Conservation (phyloP, 441 rosid species). For the Sinapis alba region DNA sequence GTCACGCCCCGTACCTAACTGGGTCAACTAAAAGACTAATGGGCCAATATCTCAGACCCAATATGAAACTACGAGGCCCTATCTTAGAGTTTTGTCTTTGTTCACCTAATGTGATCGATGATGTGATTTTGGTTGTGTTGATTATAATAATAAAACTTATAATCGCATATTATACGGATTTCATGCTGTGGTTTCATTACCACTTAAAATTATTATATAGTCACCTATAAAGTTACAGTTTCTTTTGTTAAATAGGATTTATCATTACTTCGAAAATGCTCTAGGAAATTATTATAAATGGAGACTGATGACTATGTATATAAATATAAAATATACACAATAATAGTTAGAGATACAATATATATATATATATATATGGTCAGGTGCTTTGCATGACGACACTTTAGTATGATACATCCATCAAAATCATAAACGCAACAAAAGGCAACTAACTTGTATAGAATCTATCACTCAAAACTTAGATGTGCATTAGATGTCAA, state of each 20-base stretch:
- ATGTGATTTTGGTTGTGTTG: not conserved
- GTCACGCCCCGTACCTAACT: not conserved
- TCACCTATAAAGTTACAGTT: not conserved
- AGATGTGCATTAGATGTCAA: not conserved
- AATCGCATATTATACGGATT: not conserved
- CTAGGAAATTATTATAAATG: not conserved
- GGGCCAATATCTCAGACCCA: conserved; percentile 1
- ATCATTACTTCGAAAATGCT: not conserved
- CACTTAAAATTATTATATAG: not conserved
- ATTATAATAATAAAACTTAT: not conserved
- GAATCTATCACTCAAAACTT: not conserved
- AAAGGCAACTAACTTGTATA: not conserved
- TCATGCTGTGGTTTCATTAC: not conserved
- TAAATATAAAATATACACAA: not conserved
- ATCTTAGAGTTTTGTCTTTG: not conserved
- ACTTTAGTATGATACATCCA: not conserved
- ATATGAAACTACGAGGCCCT: not conserved
- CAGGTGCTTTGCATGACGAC: conserved; percentile 7
- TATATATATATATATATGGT: not conserved
- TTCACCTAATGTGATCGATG: not conserved
- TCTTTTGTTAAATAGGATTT: not conserved
- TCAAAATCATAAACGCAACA: not conserved
- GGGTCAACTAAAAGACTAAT: not conserved
- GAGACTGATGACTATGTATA: not conserved
- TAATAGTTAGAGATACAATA: not conserved